Conservation (phyloP, 129 eudicot genomes). For the Flaveria bidentis region DNA sequence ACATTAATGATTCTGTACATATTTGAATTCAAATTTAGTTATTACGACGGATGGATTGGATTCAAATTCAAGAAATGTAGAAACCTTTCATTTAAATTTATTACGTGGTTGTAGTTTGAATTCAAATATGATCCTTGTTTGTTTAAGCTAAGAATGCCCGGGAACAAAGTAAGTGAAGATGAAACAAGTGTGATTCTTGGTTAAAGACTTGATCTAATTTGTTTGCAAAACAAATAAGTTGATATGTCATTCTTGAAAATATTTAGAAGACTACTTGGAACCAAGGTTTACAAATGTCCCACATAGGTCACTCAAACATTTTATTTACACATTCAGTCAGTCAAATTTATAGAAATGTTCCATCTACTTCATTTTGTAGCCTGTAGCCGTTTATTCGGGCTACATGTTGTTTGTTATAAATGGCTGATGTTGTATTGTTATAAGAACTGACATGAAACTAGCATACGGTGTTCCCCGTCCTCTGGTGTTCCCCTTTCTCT, state of each 20-base stretch:
- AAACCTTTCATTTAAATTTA: neutral
- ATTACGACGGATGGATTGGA: neutral
- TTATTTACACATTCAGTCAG: neutral
- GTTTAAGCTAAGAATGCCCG: neutral
- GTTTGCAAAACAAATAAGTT: neutral
- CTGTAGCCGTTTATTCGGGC: neutral
- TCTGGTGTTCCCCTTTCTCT: neutral
- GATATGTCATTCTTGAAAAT: neutral
- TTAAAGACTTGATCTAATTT: neutral
- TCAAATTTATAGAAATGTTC: neutral
- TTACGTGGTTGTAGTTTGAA: neutral
- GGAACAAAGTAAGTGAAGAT: neutral
- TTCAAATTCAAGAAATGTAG: neutral
- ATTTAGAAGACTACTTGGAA: neutral
- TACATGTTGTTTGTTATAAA: neutral
- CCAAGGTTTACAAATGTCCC: neutral
- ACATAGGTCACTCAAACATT: neutral
- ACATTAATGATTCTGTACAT: neutral
- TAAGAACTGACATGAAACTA: neutral
- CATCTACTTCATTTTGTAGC: neutral
- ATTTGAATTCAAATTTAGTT: slow-evolving; percentile 9
- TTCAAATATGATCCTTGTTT: neutral
- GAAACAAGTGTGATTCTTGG: neutral
- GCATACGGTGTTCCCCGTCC: neutral
- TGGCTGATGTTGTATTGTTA: neutral